A percentile compares a stretch with the other conserved stretches of the same genome.
phyloP scores from a whole-genome alignment of 495 filamentous ascomycete species.

The Saxispiralis lemnorum region DNA sequence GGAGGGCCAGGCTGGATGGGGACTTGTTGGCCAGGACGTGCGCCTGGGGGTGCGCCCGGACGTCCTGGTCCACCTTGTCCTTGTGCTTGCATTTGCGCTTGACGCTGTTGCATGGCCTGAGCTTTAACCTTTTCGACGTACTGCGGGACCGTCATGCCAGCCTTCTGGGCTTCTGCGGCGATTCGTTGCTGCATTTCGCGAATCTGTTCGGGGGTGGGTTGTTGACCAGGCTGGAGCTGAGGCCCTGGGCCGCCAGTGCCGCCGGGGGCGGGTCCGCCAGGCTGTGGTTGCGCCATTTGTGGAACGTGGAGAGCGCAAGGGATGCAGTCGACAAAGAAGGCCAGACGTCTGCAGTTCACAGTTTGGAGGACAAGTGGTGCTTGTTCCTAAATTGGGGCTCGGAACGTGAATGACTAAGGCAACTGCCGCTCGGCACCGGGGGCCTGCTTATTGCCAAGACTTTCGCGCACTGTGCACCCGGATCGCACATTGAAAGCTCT shows the following conservation, averaged over 20 bases:
- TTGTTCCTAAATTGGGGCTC: too few relatives aligned
- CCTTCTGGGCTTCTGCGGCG: conserved; percentile 49
- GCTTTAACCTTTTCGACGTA: conserved; percentile 44
- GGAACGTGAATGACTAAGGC: too few relatives aligned
- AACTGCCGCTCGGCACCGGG: too few relatives aligned
- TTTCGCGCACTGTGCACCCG: neutral
- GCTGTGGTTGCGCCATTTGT: conserved; percentile 9
- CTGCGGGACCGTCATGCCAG: conserved; percentile 44
- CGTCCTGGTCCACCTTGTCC: conserved; percentile 12
- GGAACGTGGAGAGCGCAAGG: too few relatives aligned
- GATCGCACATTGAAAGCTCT: neutral
- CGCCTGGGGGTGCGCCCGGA: conserved; percentile 20
- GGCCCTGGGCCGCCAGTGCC: neutral
- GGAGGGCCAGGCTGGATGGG: conserved; percentile 56
- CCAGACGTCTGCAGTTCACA: too few relatives aligned
- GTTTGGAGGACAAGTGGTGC: too few relatives aligned
- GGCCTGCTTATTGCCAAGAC: too few relatives aligned
- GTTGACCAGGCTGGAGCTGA: conserved; percentile 32
- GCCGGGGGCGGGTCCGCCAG: neutral
- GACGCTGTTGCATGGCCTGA: conserved; percentile 34
- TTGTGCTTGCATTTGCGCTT: conserved; percentile 28
- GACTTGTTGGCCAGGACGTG: conserved; percentile 32
- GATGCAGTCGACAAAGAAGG: too few relatives aligned
- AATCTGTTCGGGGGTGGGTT: conserved; percentile 74
- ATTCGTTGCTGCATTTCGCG: conserved; percentile 68